A percentile compares a stretch with the other conserved stretches of the same genome.
These are phyloP conservation scores for Pilaira anomala DNA, from an alignment of 192 early-diverging fungal species.

Conservation along the genomic window DNA sequence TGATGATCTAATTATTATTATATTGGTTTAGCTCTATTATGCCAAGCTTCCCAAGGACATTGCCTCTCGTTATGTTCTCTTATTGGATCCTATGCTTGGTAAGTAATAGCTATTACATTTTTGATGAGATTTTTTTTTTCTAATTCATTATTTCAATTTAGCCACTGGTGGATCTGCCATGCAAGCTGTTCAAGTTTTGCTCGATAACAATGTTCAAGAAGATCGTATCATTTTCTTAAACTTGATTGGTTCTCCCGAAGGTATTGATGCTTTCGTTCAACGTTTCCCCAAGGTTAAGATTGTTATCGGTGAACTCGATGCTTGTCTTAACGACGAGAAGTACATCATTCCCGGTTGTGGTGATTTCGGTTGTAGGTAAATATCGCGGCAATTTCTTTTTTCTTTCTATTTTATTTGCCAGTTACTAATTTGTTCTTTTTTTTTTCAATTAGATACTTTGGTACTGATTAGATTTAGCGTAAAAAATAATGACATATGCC, in stretches of 20 bases:
- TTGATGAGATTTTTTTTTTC: not conserved
- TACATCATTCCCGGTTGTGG: slow-evolving; percentile 91
- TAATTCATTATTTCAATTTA: slow-evolving; percentile 19
- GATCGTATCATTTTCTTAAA: slow-evolving; percentile 90
- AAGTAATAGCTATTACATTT: slow-evolving; percentile 15
- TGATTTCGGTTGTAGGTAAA: slow-evolving; percentile 88
- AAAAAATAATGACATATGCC: too few relatives aligned
- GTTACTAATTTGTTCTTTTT: not conserved
- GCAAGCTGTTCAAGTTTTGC: slow-evolving; percentile 86
- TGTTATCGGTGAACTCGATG: slow-evolving; percentile 84
- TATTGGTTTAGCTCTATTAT: slow-evolving; percentile 69
- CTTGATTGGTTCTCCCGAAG: slow-evolving; percentile 84
- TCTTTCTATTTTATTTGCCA: not conserved
- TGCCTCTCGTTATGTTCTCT: slow-evolving; percentile 72
- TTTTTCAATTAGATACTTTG: slow-evolving; percentile 18
- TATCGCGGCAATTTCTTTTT: not conserved
- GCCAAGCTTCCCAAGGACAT: slow-evolving; percentile 90
- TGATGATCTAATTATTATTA: not conserved
- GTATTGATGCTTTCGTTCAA: slow-evolving; percentile 66
- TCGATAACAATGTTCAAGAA: slow-evolving; percentile 80
- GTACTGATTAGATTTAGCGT: slow-evolving; percentile 18
- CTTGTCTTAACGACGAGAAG: slow-evolving; percentile 74
- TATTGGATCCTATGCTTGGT: slow-evolving; percentile 95
- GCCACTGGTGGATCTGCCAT: slow-evolving; percentile 93
- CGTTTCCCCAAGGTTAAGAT: slow-evolving; percentile 81